phyloP scores from a whole-genome alignment of 2,329 filamentous ascomycete species.

The Botrytis paeoniae region DNA sequence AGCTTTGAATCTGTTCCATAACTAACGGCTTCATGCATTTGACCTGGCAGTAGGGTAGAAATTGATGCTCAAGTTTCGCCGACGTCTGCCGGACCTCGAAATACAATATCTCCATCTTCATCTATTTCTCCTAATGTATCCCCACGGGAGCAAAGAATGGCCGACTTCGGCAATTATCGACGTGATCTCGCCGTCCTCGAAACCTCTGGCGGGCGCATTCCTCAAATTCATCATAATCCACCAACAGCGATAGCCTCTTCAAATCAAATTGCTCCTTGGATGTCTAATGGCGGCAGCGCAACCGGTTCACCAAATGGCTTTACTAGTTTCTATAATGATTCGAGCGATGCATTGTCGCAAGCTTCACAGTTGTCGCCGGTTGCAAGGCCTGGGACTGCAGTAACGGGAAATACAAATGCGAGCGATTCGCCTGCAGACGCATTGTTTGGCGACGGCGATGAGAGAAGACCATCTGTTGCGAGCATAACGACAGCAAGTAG shows the following conservation, averaged over 20 bases:
- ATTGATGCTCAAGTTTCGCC: constrained; percentile 38
- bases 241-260: constrained; percentile 52
- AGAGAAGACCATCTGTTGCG: constrained; percentile 80
- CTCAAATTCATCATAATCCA: constrained; percentile 57
- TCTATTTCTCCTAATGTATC: constrained; percentile 37
- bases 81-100: constrained; percentile 33
- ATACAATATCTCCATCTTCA: constrained; percentile 29
- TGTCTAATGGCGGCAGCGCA: constrained; percentile 40
- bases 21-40: constrained; percentile 38
- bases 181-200: constrained; percentile 70
- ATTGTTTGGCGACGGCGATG: constrained; percentile 69
- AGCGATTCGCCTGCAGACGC: constrained; percentile 60
- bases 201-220: constrained; percentile 53
- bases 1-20: constrained; percentile 35
- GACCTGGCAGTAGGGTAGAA: constrained; percentile 34
- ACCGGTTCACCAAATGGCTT: constrained; percentile 34
- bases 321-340: constrained; percentile 70
- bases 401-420: constrained; percentile 47
- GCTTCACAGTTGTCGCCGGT: constrained; percentile 67
- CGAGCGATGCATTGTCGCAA: constrained; percentile 68
- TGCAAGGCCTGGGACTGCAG: constrained; percentile 53
- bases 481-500: constrained; percentile 87
- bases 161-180: constrained; percentile 65
- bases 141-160: constrained; percentile 37
- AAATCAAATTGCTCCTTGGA: constrained; percentile 54